Evolutionary conservation across 1,284 basidiomycete genomes (phyloP).

Genomic region (Xerocomus cyaneibrunnescens): DNA sequence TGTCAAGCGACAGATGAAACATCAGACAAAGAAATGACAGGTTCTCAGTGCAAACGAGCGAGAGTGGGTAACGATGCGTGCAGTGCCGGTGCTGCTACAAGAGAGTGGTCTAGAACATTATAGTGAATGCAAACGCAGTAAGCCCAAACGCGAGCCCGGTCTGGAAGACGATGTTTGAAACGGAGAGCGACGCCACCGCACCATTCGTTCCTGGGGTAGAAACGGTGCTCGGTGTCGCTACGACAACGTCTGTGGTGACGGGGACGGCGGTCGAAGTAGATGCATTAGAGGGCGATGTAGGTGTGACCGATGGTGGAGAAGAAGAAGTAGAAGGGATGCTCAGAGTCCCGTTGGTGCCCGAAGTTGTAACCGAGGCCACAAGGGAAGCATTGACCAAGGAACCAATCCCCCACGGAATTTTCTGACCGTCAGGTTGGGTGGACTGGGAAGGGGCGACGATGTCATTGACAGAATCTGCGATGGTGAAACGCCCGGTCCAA

Average conservation of each 20-base stretch:
- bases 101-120: slow-evolving; percentile 17
- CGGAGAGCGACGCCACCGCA: slow-evolving; percentile 2
- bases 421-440: slow-evolving; percentile 51
- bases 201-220: slow-evolving; percentile 10
- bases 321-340: not conserved
- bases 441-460: slow-evolving; percentile 51
- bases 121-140: slow-evolving; percentile 20
- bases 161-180: slow-evolving; percentile 9
- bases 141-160: slow-evolving; percentile 20
- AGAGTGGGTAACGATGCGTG: not conserved
- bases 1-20: not conserved
- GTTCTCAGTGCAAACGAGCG: slow-evolving; percentile 1
- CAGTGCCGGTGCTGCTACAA: not conserved
- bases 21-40: not conserved
- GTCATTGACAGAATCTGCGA: slow-evolving; percentile 54
- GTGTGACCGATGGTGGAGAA: not conserved
- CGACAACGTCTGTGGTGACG: not conserved
- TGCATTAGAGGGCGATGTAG: not conserved
- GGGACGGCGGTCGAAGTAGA: not conserved
- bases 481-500: slow-evolving; percentile 84
- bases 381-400: slow-evolving; percentile 46
- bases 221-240: not conserved
- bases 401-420: slow-evolving; percentile 73
- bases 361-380: not conserved
- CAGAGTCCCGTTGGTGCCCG: not conserved